Evolutionary conservation across 2,329 filamentous ascomycete genomes (phyloP).

Genomic region (Cladosporium sp.): DNA sequence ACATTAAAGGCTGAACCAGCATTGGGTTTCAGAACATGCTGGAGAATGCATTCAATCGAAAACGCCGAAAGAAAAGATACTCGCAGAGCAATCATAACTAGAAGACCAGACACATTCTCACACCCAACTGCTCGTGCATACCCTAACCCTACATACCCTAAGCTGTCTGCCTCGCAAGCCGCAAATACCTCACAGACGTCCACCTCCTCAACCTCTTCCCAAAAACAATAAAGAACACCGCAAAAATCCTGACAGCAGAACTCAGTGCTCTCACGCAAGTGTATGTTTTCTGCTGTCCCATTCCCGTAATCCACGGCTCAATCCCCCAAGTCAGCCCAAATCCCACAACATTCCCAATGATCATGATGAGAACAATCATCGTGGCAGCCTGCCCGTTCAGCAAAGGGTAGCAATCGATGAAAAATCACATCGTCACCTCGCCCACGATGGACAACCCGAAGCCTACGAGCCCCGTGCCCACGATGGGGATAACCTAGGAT

Average conservation of each 20-base stretch:
- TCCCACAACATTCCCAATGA: conserved; percentile 44
- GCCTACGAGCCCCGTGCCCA: conserved; percentile 38
- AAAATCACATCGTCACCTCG: conserved; percentile 41
- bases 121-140: too few species aligned
- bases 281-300: conserved; percentile 40
- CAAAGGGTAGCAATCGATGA: conserved; percentile 41
- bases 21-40: too few species aligned
- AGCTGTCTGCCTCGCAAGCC: neutral
- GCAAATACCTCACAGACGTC: conserved; percentile 11
- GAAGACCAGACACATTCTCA: too few species aligned
- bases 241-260: conserved; percentile 33
- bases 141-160: neutral
- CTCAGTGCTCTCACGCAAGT: conserved; percentile 40
- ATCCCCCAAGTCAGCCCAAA: conserved; percentile 42
- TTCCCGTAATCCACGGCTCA: conserved; percentile 38
- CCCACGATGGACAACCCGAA: conserved; percentile 42
- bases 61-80: too few species aligned
- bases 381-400: conserved; percentile 41
- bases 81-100: too few species aligned
- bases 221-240: conserved; percentile 19
- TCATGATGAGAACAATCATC: conserved; percentile 41
- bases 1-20: too few species aligned
- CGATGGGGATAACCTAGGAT: conserved; percentile 44
- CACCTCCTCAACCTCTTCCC: conserved; percentile 14
- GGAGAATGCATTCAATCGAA: too few species aligned